Conservation (phyloP, 2,329 filamentous ascomycete genomes). For the Colletotrichum scovillei region DNA sequence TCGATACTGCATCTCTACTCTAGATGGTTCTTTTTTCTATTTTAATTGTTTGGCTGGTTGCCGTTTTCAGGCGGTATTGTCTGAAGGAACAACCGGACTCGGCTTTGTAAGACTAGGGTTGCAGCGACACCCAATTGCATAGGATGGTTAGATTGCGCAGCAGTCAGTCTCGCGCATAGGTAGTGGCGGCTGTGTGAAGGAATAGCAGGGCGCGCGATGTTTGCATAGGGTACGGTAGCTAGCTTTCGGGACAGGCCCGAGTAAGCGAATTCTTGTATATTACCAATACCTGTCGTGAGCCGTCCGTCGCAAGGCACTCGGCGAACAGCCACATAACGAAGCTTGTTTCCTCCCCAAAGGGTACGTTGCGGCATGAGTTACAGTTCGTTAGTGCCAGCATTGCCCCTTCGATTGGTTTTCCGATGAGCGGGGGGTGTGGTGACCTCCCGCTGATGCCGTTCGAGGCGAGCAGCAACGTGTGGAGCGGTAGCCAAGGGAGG, state of each 20-base stretch:
- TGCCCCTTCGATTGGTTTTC: conserved; percentile 17
- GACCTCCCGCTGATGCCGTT: conserved; percentile 17
- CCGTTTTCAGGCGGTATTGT: neutral
- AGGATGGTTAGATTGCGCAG: conserved; percentile 12
- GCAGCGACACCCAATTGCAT: conserved; percentile 17
- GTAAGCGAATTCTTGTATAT: conserved; percentile 28
- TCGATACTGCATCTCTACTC: conserved; percentile 33
- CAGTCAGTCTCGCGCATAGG: neutral
- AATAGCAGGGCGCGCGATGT: neutral
- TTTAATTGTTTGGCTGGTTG: neutral
- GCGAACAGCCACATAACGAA: conserved; percentile 17
- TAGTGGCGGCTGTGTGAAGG: neutral
- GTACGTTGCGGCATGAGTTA: neutral
- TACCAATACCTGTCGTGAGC: conserved; percentile 11
- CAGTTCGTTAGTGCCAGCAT: neutral
- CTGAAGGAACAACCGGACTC: conserved; percentile 5
- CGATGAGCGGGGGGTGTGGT: conserved; percentile 2
- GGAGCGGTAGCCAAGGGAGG: neutral
- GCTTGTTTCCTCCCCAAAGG: neutral
- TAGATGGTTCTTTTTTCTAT: conserved; percentile 15
- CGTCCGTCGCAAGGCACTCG: neutral
- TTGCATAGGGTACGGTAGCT: conserved; percentile 19
- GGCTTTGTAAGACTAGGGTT: conserved; percentile 34
- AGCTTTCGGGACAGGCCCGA: conserved; percentile 7
- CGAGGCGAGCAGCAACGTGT: conserved; percentile 16